These are phyloP conservation scores for Claviceps africana DNA, from an alignment of 2,329 filamentous ascomycete genomes.

Conservation along the genomic window DNA sequence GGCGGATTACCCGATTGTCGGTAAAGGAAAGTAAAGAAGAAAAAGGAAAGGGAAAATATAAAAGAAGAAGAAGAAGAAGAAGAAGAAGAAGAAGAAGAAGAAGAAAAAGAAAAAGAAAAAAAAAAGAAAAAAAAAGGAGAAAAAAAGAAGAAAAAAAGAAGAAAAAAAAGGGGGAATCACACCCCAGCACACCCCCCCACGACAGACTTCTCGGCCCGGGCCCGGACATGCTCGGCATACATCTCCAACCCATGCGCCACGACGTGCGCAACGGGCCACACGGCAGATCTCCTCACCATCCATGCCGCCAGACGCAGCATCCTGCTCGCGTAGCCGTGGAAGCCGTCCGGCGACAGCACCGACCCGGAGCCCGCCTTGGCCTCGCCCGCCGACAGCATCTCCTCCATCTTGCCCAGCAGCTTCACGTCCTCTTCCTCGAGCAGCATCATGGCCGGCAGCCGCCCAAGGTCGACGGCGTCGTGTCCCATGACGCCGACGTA, in stretches of 20 bases:
- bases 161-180: not conserved
- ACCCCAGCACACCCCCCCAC: conserved; percentile 12
- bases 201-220: conserved; percentile 38
- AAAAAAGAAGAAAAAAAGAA: no score
- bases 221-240: conserved; percentile 37
- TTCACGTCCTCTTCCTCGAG: conserved; percentile 86
- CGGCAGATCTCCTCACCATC: conserved; percentile 75
- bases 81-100: no score
- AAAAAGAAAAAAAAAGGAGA: no score
- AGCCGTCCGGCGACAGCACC: conserved; percentile 39
- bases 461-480: conserved; percentile 62
- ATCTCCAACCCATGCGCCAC: conserved; percentile 42
- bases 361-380: conserved; percentile 45
- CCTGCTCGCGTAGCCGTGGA: conserved; percentile 70
- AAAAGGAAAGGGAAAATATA: no score
- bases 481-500: conserved; percentile 79
- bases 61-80: no score
- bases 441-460: conserved; percentile 78
- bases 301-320: conserved; percentile 72
- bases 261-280: conserved; percentile 62
- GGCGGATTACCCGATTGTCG: no score
- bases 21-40: no score
- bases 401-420: conserved; percentile 66
- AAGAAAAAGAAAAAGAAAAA: no score
- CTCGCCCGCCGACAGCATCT: conserved; percentile 64